Evolutionary conservation across 2,329 filamentous ascomycete species (phyloP).

Genomic region (Botrytis galanthina): DNA sequence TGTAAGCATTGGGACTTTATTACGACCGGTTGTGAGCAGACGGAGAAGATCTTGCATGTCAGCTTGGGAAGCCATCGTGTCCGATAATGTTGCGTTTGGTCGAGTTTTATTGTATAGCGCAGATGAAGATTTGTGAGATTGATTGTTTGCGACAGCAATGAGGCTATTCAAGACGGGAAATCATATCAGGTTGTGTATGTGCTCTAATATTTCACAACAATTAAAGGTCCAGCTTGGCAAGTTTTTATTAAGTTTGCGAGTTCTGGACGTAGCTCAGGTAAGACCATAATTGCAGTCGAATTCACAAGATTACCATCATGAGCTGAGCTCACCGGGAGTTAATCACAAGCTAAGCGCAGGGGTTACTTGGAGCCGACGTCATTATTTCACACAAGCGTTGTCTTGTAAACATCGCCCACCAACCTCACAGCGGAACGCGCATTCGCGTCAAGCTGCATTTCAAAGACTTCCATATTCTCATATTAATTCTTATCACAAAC

Average conservation of each 20-base stretch:
- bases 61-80: constrained; percentile 27
- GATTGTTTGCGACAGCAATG: not conserved
- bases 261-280: not conserved
- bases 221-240: not conserved
- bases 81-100: not conserved
- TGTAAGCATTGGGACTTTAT: constrained; percentile 57
- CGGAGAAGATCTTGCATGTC: constrained; percentile 62
- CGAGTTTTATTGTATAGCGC: not conserved
- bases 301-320: not conserved
- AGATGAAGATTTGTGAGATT: not conserved
- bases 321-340: not conserved
- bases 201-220: not conserved
- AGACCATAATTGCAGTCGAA: not conserved
- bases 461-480: not conserved
- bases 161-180: not conserved
- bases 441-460: not conserved
- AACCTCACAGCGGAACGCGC: constrained; percentile 12
- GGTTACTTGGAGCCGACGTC: constrained; percentile 13
- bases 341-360: not conserved
- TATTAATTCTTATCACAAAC: not conserved
- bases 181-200: not conserved
- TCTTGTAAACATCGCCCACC: constrained; percentile 4
- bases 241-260: not conserved
- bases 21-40: constrained; percentile 51
- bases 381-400: constrained; percentile 3